Percentiles rank a stretch among this genome's conserved stretches.
Conservation (phyloP, 2,329 filamentous ascomycete genomes). For the Fusarium longipes region DNA sequence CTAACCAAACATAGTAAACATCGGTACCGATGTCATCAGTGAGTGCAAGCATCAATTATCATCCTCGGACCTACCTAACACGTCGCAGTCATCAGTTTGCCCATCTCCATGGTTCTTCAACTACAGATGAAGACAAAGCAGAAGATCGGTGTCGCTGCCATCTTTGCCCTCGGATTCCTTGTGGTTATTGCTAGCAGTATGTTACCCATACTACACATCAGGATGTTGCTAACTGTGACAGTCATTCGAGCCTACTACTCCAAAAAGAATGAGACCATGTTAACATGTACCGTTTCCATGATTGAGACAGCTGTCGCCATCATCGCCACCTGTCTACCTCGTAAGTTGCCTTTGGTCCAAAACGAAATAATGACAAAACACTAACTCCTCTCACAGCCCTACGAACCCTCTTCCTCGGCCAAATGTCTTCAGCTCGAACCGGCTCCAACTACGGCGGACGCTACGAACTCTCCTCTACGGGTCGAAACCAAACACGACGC, state of each 20-base stretch:
- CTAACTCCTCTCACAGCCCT: conserved; percentile 10
- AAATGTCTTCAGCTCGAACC: conserved; percentile 34
- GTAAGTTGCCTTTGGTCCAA: conserved; percentile 11
- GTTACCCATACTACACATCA: fast-evolving
- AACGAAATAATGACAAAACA: not conserved
- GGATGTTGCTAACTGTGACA: conserved; percentile 6
- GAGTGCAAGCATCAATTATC: not conserved
- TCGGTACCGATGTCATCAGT: conserved; percentile 40
- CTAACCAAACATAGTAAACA: conserved; percentile 38
- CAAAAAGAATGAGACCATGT: conserved; percentile 50
- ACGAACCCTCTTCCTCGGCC: conserved; percentile 36
- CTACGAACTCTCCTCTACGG: conserved; percentile 39
- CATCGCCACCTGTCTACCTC: conserved; percentile 54
- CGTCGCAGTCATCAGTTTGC: conserved; percentile 46
- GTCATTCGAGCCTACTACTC: conserved; percentile 52
- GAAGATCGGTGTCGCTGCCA: conserved; percentile 48
- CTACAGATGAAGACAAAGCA: conserved; percentile 51
- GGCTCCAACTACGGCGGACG: conserved; percentile 34
- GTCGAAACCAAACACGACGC: conserved; percentile 32
- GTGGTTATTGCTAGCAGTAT: conserved; percentile 49
- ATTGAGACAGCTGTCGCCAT: conserved; percentile 54
- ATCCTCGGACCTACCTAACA: not conserved
- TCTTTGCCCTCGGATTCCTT: conserved; percentile 49
- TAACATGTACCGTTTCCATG: conserved; percentile 54
- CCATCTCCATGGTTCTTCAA: conserved; percentile 51